Percentiles rank a stretch among this genome's conserved stretches.
Conservation (phyloP, 2,329 filamentous ascomycete species). For the Pyrenophora graminea region DNA sequence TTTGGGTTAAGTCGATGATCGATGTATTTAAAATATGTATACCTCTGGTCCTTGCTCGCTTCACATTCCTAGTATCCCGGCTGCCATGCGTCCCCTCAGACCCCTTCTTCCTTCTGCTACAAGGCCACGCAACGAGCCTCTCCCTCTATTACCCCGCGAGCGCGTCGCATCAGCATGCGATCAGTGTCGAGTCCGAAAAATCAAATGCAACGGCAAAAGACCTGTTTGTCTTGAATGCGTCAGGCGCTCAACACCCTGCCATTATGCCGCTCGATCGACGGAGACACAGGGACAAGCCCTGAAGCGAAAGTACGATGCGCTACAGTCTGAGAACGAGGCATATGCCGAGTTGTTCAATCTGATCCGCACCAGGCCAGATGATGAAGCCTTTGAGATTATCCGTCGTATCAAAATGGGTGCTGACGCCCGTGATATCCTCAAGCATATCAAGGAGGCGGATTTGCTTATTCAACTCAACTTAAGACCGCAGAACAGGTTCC, state of each 20-base stretch:
- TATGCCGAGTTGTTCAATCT: constrained; percentile 20
- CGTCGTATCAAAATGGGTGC: constrained; percentile 19
- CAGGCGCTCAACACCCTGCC: constrained; percentile 8
- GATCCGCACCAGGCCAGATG: constrained; percentile 14
- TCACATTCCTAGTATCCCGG: not conserved
- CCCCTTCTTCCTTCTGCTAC: constrained; percentile 10
- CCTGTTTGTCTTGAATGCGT: constrained; percentile 8
- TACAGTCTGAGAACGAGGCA: constrained; percentile 14
- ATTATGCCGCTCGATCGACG: constrained; percentile 5
- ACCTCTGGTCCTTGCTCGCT: not conserved
- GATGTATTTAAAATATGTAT: not conserved
- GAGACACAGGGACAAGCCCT: constrained; percentile 14
- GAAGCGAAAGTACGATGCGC: constrained; percentile 17
- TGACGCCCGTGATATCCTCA: constrained; percentile 15
- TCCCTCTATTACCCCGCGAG: constrained; percentile 3
- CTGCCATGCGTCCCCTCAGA: constrained; percentile 7
- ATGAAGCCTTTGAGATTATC: constrained; percentile 17
- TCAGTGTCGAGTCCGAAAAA: constrained; percentile 10
- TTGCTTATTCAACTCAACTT: constrained; percentile 17
- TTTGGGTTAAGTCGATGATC: not conserved
- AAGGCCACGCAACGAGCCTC: constrained; percentile 7
- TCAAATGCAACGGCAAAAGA: constrained; percentile 11
- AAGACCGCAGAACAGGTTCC: constrained; percentile 10
- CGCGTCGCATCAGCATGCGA: constrained; percentile 15
- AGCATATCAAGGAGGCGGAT: constrained; percentile 19